Percentiles rank a stretch among this genome's conserved stretches.
Evolutionary conservation across 2,329 filamentous ascomycete species (phyloP).

Genomic region (Aureobasidium zeae): DNA sequence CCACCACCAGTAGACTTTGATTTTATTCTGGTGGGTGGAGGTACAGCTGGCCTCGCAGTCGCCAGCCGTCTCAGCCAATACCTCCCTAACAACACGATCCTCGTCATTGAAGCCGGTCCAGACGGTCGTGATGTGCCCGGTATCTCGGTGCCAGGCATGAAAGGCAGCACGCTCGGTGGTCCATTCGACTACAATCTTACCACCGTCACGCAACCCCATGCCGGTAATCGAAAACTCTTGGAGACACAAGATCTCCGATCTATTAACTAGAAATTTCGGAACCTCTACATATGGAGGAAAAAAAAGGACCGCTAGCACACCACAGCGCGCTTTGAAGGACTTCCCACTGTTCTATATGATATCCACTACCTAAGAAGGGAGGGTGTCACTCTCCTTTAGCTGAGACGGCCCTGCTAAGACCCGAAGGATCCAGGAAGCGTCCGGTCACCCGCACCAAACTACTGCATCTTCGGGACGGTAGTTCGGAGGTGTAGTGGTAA

Average conservation of each 20-base stretch:
- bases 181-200: constrained; percentile 38
- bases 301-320: background rate
- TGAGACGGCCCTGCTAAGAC: background rate
- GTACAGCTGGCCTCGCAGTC: constrained; percentile 25
- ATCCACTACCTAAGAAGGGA: background rate
- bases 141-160: constrained; percentile 22
- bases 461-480: background rate
- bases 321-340: background rate
- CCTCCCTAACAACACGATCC: constrained; percentile 23
- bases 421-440: background rate
- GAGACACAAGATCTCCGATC: constrained; percentile 32
- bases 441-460: background rate
- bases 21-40: constrained; percentile 25
- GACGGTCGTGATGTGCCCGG: constrained; percentile 15
- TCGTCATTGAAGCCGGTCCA: constrained; percentile 27
- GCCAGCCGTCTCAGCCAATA: constrained; percentile 25
- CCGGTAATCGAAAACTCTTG: constrained; percentile 31
- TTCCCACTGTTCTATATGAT: background rate
- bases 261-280: background rate
- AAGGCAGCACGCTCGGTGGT: constrained; percentile 20
- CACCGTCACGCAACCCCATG: constrained; percentile 33
- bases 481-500: background rate
- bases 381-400: background rate
- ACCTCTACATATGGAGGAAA: background rate
- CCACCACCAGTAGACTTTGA: constrained; percentile 15